Evolutionary conservation across 805 yeast genomes (phyloP), one percentile per base, ranked within the genome.

Genomic region (Wickerhamiella alocasiicola): DNA sequence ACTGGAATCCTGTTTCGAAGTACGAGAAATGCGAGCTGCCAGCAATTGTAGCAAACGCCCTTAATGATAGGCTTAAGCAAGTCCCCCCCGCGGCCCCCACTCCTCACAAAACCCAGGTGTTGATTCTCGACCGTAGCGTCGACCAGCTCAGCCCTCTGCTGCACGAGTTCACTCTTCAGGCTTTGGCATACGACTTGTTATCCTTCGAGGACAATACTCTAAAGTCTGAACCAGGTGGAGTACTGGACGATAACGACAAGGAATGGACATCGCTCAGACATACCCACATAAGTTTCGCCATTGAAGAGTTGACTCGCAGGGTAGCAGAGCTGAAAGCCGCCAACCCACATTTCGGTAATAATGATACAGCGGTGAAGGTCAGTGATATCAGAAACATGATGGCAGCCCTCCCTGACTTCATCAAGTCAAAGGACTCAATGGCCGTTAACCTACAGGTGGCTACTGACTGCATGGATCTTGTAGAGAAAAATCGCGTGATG

Each of bases 81-180:
- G 34, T 18, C n/a, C 31, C 18, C 6, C 32, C 35, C 4, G 23
- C 28, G 6, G 11, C 27, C n/a, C 20, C 36, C 18, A 11, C 25
- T 5, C 33, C 33, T n/a, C 67, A 7, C 56, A 62, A 23, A 0
- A 67, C 81, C 0, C 41, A 37, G 35, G 67, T 88, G 48, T 59
- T 91, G 25, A 73, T 91, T 15, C 66, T 81, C 2, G 98, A 91
- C 59, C 68, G 99, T 46, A 70, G 94, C 1, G 56, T 85, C 55
- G 98, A 93, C 57, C 64, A 80, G 36, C 72, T 73, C 51, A 81
- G 91, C 5, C 95, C 96, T 0, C 56, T 91, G 35, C 60, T 87
- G 41, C 97, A 91, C 58, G 95, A 84, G 56, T 83, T 87, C 59
- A 73, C 79, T 18, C 91, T 87, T 59, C 94, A 88, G 60, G 87